phyloP scores from a whole-genome alignment of 768 basidiomycete species.

The Naganishia friedmannii region DNA sequence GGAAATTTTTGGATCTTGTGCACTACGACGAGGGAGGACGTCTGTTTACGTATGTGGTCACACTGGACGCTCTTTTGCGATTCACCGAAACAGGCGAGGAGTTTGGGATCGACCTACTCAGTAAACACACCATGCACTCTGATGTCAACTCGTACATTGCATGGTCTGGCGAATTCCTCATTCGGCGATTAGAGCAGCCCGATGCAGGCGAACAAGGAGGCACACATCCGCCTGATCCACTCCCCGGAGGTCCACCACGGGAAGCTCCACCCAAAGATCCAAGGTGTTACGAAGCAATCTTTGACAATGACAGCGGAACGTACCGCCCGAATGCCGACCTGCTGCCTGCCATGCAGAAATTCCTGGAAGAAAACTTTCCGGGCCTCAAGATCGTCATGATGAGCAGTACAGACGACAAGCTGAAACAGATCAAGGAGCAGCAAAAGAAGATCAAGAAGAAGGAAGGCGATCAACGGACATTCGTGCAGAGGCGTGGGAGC shows the following conservation, averaged over 20 bases:
- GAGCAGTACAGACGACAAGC: conserved; percentile 55
- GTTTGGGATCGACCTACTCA: conserved; percentile 81
- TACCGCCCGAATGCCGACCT: conserved; percentile 69
- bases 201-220: conserved; percentile 59
- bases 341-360: conserved; percentile 62
- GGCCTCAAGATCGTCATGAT: conserved; percentile 62
- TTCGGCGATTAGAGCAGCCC: conserved; percentile 62
- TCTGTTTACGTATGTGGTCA: conserved; percentile 80
- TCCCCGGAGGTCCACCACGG: conserved; percentile 40
- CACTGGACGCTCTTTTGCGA: conserved; percentile 68
- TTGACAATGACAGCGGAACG: conserved; percentile 76
- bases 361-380: conserved; percentile 72
- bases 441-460: conserved; percentile 50
- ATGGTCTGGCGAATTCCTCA: conserved; percentile 55
- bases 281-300: conserved; percentile 71
- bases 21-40: conserved; percentile 55
- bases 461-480: conserved; percentile 43
- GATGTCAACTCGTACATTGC: conserved; percentile 61
- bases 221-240: conserved; percentile 37
- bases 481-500: conserved; percentile 36
- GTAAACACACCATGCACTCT: conserved; percentile 79
- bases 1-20: conserved; percentile 55
- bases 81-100: conserved; percentile 84
- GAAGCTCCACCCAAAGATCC: conserved; percentile 47
- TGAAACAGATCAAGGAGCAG: conserved; percentile 52